Evolutionary conservation across 495 filamentous ascomycete species (phyloP).

Genomic region (Lineolata rhizophorae): DNA sequence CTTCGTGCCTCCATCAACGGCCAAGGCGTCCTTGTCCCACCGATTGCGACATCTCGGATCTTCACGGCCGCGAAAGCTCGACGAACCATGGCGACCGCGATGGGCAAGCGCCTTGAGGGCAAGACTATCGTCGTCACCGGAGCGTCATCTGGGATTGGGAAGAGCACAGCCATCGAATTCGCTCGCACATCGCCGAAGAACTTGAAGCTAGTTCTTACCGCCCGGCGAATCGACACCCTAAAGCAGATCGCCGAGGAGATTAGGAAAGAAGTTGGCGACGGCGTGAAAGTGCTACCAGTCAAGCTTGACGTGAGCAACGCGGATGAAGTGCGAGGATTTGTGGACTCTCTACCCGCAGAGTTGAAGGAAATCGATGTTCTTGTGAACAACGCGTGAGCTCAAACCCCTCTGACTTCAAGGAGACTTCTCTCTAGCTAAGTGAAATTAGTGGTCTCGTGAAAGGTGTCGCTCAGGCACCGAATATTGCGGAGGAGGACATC

Average conservation of each 20-base stretch:
- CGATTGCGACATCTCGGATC: too few relatives aligned
- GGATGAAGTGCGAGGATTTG: slow-evolving; percentile 53
- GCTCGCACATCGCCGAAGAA: slow-evolving; percentile 62
- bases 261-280: slow-evolving; percentile 51
- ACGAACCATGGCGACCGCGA: slow-evolving; percentile 48
- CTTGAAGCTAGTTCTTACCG: slow-evolving; percentile 72
- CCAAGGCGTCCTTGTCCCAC: too few relatives aligned
- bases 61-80: too few relatives aligned
- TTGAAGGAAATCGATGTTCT: slow-evolving; percentile 75
- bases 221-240: slow-evolving; percentile 58
- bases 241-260: slow-evolving; percentile 61
- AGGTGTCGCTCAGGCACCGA: slow-evolving; percentile 67
- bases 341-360: slow-evolving; percentile 51
- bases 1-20: too few relatives aligned
- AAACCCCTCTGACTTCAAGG: background rate
- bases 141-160: slow-evolving; percentile 83
- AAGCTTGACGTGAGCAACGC: slow-evolving; percentile 74
- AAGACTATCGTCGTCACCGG: slow-evolving; percentile 90
- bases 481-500: slow-evolving; percentile 67
- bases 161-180: slow-evolving; percentile 73
- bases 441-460: slow-evolving; percentile 53
- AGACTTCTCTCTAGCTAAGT: background rate
- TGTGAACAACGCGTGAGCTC: slow-evolving; percentile 86
- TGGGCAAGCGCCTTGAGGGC: slow-evolving; percentile 69
- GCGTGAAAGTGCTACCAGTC: slow-evolving; percentile 61